phyloP scores from a whole-genome alignment of 1,139 yeast genomes.

The Suhomyces choctaworum region DNA sequence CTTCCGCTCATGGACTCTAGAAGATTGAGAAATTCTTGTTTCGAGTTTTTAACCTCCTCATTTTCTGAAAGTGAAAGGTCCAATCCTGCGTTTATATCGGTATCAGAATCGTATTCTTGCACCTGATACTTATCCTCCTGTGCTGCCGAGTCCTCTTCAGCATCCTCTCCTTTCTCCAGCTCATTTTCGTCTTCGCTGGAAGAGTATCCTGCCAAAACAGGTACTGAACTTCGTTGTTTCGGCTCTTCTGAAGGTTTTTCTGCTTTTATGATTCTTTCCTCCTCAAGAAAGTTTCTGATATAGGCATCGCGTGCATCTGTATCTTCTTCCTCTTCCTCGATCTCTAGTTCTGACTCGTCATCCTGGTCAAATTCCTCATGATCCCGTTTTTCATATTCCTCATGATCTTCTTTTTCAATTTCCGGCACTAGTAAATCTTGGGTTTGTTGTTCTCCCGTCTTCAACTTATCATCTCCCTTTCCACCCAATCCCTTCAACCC shows the following conservation, averaged over 20 bases:
- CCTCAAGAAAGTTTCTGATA: constrained; percentile 20
- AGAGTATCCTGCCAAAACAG: constrained; percentile 10
- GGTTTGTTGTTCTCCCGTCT: not conserved
- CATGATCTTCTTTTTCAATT: constrained; percentile 2
- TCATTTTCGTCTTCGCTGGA: constrained; percentile 15
- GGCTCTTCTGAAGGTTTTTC: not conserved
- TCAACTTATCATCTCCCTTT: not conserved
- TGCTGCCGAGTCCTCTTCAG: constrained; percentile 7
- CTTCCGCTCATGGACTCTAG: constrained; percentile 24
- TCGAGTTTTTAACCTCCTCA: constrained; percentile 4
- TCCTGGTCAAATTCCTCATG: constrained; percentile 8
- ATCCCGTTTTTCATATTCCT: constrained; percentile 7
- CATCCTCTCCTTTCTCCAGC: constrained; percentile 8
- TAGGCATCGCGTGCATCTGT: constrained; percentile 16
- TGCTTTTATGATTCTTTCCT: constrained; percentile 19
- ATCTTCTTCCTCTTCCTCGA: constrained; percentile 8
- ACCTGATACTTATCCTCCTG: constrained; percentile 5
- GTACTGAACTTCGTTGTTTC: not conserved
- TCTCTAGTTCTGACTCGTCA: constrained; percentile 5
- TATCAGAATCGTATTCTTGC: constrained; percentile 2
- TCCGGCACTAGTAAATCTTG: constrained; percentile 8
- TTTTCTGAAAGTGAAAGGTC: constrained; percentile 24
- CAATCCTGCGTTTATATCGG: constrained; percentile 15
- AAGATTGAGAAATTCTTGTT: constrained; percentile 22
- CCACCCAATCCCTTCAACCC: constrained; percentile 23